Base-by-base conservation (phyloP, 176 grass and related monocot species). In the Typha latifolia region DNA sequence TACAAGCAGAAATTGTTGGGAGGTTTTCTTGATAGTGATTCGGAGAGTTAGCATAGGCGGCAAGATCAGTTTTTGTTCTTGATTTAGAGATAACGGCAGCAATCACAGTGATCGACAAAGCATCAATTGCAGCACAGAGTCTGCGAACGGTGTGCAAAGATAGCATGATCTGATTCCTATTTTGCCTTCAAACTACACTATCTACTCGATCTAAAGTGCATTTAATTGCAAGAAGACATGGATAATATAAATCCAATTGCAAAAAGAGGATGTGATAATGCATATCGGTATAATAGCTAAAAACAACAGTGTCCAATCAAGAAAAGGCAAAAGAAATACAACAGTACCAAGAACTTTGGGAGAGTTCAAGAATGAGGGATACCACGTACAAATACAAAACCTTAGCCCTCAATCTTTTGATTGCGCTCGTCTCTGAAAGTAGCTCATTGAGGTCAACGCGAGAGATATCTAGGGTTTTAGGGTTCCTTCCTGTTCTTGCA, bases 71-170 rank as follows among this genome's bases (percentile, higher is more conserved):
- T 74, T 80, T 86, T 29, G 67, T 73, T 20, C 75, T 67, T 27
- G 56, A 32, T 52, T 82, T 82, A 12, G 82, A 82, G 49, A 96
- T 79, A 15, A 77, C 74, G 47, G 92, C 92, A n/a, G 78, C 92
- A 70, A 96, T 96, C 32, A 80, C 55, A 66, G 93, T 86, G 73
- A 96, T 81, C 47, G 82, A 85, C 48, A 89, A 72, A n/a, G 85
- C 88, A 82, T 91, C 88, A 69, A 91, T 63, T 14, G 85, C 85
- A 22, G 82, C 88, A 72, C 85, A 91, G 79, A 91, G 81, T 69
- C 80, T 88, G 64, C 78, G 85, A 67, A 96, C 49, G 48, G 75
- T 56, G 49, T 50, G 57, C 31, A 91, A 51, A 59, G 80, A 86
- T 47, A 89, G 77, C 88, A 97, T 92, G 34, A 64, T 71, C 29